phyloP scores from a whole-genome alignment of 495 filamentous ascomycete genomes.

The Parachaetomium inaequale region DNA sequence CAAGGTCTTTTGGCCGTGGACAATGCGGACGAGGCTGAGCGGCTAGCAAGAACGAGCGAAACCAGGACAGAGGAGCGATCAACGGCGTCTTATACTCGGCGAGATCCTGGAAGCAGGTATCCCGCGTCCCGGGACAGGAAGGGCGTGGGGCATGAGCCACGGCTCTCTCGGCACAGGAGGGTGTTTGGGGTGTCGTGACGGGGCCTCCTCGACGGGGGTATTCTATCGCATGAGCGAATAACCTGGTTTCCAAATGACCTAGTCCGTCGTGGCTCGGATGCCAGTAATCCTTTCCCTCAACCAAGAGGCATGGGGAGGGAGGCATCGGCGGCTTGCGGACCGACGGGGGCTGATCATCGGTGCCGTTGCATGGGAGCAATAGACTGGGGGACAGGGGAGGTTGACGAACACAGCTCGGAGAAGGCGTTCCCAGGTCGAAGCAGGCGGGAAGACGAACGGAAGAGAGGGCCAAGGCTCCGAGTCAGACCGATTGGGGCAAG shows the following conservation, averaged over 20 bases:
- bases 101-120: neutral
- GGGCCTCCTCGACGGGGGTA: neutral
- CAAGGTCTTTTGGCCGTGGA: neutral
- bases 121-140: neutral
- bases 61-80: neutral
- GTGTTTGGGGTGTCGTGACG: neutral
- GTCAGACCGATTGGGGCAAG: neutral
- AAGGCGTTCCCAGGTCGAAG: neutral
- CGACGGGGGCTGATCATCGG: neutral
- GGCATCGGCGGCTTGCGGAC: neutral
- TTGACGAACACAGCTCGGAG: neutral
- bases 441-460: neutral
- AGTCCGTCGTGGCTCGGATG: neutral
- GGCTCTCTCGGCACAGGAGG: neutral
- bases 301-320: neutral
- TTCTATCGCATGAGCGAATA: neutral
- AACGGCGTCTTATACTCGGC: slow-evolving; percentile 2
- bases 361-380: neutral
- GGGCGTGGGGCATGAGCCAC: neutral
- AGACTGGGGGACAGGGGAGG: neutral
- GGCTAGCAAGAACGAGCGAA: neutral
- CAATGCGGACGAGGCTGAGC: neutral
- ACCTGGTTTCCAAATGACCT: neutral
- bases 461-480: slow-evolving; percentile 4
- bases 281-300: neutral